Evolutionary conservation across 495 filamentous ascomycete species (phyloP).

Genomic region (Penicillium ochrochloron): DNA sequence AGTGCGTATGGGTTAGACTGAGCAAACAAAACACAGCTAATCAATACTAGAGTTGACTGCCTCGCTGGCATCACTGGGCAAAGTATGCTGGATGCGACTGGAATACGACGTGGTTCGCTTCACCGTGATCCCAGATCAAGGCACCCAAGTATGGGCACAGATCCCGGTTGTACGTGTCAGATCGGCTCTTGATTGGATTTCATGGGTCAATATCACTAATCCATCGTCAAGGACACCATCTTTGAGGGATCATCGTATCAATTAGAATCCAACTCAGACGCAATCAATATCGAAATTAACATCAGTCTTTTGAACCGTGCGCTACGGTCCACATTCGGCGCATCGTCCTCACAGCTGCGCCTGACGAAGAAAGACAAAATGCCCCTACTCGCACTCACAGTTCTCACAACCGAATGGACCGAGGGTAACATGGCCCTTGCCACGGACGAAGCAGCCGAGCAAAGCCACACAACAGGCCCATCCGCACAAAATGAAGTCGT

Average conservation of each 20-base stretch:
- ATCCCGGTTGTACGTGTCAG: constrained; percentile 61
- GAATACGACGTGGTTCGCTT: constrained; percentile 86
- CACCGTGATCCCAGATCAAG: constrained; percentile 90
- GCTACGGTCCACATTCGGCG: constrained; percentile 78
- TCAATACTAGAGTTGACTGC: constrained; percentile 71
- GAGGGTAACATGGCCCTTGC: constrained; percentile 52
- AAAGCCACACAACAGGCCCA: constrained; percentile 13
- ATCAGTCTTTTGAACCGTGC: constrained; percentile 80
- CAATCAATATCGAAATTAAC: constrained; percentile 94
- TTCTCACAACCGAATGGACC: constrained; percentile 61
- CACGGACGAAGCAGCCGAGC: constrained; percentile 38
- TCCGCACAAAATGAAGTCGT: constrained; percentile 44
- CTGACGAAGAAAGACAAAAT: constrained; percentile 89
- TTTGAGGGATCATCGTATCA: constrained; percentile 74
- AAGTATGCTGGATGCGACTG: constrained; percentile 91
- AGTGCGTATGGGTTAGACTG: constrained; percentile 55
- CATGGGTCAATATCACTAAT: not conserved
- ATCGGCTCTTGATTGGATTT: not conserved
- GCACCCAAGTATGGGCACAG: constrained; percentile 91
- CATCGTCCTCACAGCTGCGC: constrained; percentile 77
- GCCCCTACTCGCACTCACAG: constrained; percentile 83
- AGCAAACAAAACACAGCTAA: constrained; percentile 5
- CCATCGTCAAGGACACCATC: constrained; percentile 67
- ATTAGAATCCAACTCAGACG: constrained; percentile 77
- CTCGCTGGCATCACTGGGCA: constrained; percentile 84